These are phyloP conservation scores for Coprinellus aureogranulatus DNA, from an alignment of 768 basidiomycete genomes.

Conservation along the genomic window DNA sequence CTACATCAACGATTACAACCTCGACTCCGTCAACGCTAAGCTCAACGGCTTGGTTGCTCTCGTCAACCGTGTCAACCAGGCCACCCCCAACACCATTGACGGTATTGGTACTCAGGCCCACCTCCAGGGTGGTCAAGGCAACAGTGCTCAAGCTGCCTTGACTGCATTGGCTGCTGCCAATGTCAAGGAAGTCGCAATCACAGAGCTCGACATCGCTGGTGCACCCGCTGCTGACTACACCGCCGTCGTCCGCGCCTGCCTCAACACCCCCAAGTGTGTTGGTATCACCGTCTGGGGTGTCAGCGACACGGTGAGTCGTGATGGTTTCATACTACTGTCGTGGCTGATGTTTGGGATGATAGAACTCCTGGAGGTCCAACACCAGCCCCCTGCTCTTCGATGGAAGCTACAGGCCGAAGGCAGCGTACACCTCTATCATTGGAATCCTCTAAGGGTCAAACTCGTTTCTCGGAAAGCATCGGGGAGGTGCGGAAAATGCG, in stretches of 20 bases:
- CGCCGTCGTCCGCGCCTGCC: conserved; percentile 44
- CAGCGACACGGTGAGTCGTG: conserved; percentile 36
- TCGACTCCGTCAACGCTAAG: conserved; percentile 51
- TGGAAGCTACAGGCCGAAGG: conserved; percentile 45
- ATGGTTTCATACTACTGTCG: not conserved
- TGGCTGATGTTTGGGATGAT: not conserved
- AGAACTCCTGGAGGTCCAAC: conserved; percentile 49
- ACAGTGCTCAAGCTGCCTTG: conserved; percentile 41
- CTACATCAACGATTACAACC: conserved; percentile 49
- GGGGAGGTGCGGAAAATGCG: not conserved
- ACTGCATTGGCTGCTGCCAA: conserved; percentile 39
- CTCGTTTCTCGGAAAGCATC: not conserved
- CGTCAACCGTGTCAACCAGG: conserved; percentile 39
- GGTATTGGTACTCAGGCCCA: conserved; percentile 53
- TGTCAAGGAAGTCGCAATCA: conserved; percentile 44
- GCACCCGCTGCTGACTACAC: conserved; percentile 42
- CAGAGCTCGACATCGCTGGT: conserved; percentile 43
- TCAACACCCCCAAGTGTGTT: conserved; percentile 38
- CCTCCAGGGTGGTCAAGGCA: conserved; percentile 20
- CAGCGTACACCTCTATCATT: conserved; percentile 32
- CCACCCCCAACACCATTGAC: conserved; percentile 39
- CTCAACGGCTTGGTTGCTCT: conserved; percentile 38
- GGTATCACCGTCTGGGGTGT: conserved; percentile 52
- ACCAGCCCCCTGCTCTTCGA: conserved; percentile 44
- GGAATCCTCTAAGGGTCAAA: not conserved